A percentile compares a stretch with the other conserved stretches of the same genome.
phyloP scores from a whole-genome alignment of 2,329 filamentous ascomycete genomes.

The Balansia obtecta region DNA sequence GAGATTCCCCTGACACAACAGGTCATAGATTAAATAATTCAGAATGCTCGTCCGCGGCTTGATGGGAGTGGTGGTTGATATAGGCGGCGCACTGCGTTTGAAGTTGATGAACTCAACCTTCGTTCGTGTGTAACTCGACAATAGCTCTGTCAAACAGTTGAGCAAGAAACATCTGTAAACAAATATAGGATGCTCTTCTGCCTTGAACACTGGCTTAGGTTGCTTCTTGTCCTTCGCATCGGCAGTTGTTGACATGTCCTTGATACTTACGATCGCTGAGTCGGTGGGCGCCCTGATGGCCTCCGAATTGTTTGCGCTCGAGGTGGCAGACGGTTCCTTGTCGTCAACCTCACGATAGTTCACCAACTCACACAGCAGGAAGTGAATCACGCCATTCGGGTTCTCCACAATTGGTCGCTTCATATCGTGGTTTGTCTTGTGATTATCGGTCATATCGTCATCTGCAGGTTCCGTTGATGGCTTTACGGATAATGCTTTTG shows the following conservation, averaged over 20 bases:
- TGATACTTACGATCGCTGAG: constrained; percentile 17
- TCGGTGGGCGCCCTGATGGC: constrained; percentile 19
- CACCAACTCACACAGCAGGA: constrained; percentile 80
- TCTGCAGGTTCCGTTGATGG: constrained; percentile 46
- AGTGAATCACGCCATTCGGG: constrained; percentile 90
- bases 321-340: constrained; percentile 43
- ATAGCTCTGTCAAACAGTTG: constrained; percentile 79
- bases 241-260: constrained; percentile 16
- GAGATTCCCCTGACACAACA: constrained; percentile 52
- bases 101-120: constrained; percentile 99
- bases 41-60: constrained; percentile 87
- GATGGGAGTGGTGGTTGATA: constrained; percentile 74
- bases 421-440: constrained; percentile 51
- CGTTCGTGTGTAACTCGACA: constrained; percentile 83
- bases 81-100: constrained; percentile 78
- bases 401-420: constrained; percentile 83
- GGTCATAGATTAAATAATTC: constrained; percentile 80
- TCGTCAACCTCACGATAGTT: constrained; percentile 91
- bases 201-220: constrained; percentile 68
- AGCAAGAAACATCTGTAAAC: constrained; percentile 93
- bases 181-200: constrained; percentile 89
- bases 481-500: constrained; percentile 35
- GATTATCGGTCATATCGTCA: constrained; percentile 49
- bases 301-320: constrained; percentile 30
- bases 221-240: constrained; percentile 49